Base-by-base conservation (phyloP, 164 flowering plant genomes). In the Brasenia schreberi region DNA sequence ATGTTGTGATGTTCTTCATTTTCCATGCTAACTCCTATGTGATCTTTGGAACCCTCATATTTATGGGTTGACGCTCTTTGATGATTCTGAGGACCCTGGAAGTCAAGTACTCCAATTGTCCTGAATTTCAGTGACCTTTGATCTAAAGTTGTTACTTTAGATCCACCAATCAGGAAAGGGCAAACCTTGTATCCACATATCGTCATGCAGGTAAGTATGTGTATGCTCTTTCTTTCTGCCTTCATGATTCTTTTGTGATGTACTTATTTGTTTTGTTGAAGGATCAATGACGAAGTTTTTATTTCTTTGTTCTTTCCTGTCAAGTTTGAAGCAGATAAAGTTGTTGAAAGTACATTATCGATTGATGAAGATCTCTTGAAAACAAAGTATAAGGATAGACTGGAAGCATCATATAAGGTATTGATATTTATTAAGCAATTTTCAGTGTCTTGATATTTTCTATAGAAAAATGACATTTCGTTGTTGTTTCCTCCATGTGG, bases 131-230 rank as follows among this genome's bases (percentile, higher is more conserved):
- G 2, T 49, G 56, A 12, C 56, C 56, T 49, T 49, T 9, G 56
- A 49, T 18, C 10, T 77, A 65, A 77, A 95, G 99, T 95, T 67
- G 82, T 92, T 56, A 82, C 94, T 69, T 94, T 95, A 64, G 99
- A 95, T 71, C 99, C 99, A 59, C 99, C 99, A 5, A 95, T 95
- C 53, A 86, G 99, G 43, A 95, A 95, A 70, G 99, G 99, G 18
- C 97, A 95, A 77, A 95, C 99, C 42, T 74, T 95, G 76, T 95
- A 95, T 72, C 99, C 99, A 7, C 99, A 95, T 77, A 88, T 95
- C 73, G 99, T 95, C 23, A 63, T 95, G 82, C 99, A 95, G 97
- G 99, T 92, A 23, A 23, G 27, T 2, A 23, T 23, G 27, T 2
- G 2, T 23, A 23, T 23, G 27, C 27, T 23, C 27, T 23, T 23